These are phyloP conservation scores for Penicillium rolfsii DNA, from an alignment of 2,329 filamentous ascomycete genomes.

Conservation along the genomic window DNA sequence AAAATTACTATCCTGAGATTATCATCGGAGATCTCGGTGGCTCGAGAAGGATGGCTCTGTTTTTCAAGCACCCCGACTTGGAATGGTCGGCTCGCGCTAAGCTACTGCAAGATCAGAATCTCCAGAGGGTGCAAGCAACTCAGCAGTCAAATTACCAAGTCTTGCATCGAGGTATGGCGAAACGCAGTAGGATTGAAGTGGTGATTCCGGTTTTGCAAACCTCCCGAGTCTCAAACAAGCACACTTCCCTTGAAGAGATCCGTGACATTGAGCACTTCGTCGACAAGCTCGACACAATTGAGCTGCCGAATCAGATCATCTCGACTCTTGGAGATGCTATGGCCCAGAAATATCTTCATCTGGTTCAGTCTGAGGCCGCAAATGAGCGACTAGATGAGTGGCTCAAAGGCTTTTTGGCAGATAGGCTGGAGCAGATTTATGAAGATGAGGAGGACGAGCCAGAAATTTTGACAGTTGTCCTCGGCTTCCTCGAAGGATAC, in stretches of 20 bases:
- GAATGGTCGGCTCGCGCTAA: slow-evolving; percentile 73
- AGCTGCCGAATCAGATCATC: slow-evolving; percentile 79
- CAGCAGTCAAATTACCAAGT: slow-evolving; percentile 66
- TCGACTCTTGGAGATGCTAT: slow-evolving; percentile 75
- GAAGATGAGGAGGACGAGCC: slow-evolving; percentile 53
- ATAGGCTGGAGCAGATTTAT: slow-evolving; percentile 39
- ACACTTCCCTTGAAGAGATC: slow-evolving; percentile 71
- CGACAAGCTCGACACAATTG: slow-evolving; percentile 73
- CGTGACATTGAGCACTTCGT: slow-evolving; percentile 72
- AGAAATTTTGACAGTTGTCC: slow-evolving; percentile 41
- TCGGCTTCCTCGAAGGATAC: slow-evolving; percentile 40
- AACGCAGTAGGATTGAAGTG: slow-evolving; percentile 54
- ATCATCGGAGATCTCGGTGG: slow-evolving; percentile 70
- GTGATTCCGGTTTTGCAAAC: slow-evolving; percentile 73
- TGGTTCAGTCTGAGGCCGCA: slow-evolving; percentile 63
- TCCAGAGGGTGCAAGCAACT: slow-evolving; percentile 46
- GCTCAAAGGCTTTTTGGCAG: slow-evolving; percentile 45
- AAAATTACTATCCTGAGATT: slow-evolving; percentile 88
- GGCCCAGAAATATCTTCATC: slow-evolving; percentile 72
- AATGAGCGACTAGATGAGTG: slow-evolving; percentile 42
- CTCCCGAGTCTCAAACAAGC: slow-evolving; percentile 67
- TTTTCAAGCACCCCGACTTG: slow-evolving; percentile 68
- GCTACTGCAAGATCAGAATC: slow-evolving; percentile 65
- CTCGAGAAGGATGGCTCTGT: slow-evolving; percentile 40
- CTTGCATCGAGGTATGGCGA: slow-evolving; percentile 56